Base-by-base conservation (phyloP, 2,329 filamentous ascomycete species). In the Aspergillus proliferans region DNA sequence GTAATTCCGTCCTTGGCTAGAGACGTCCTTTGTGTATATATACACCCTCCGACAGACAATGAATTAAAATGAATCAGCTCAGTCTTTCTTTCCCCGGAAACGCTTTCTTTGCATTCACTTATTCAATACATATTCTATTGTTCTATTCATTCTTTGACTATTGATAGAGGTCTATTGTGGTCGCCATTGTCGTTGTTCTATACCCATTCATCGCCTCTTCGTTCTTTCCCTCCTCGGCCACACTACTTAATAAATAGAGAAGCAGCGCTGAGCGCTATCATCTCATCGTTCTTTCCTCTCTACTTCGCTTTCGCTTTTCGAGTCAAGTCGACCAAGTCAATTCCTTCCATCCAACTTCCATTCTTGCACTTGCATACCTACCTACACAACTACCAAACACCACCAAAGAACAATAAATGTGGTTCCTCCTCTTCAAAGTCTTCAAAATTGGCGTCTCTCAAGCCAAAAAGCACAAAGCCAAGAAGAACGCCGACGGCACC, bases 391-490 rank as follows among this genome's bases (percentile, higher is more conserved):
- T 41, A 47, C 38, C 48, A 39, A 30, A 38, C 48, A 33, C 21
- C 46, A 54, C 30, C 18, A 39, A 47, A 53, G 50, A 51, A 28
- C 10, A 18, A 46, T 48, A 43, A 46, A 66, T 66, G 63, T 62
- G 56, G 47, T 63, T 66, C 53, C 38, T 65, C 45, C 45, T 60
- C 45, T 24, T 63, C 47, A 64, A 61, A 55, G 48, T 63, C 48
- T 50, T 65, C 52, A 56, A 58, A 48, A 36, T 62, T 26, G 64
- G 64, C 52, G 47, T 52, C 49, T 55, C 55, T 34, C 55, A 66
- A 55, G 58, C 59, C 53, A 65, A 65, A 46, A 65, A 66, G 18
- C 55, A 62, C 54, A 60, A 61, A 38, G 56, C 55, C 48, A 60
- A 60, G 36, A 66, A 64, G 21, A 51, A 59, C 36, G 10, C 26